Conservation (phyloP, 2,329 filamentous ascomycete genomes). For the Hypoxylon sp. region DNA sequence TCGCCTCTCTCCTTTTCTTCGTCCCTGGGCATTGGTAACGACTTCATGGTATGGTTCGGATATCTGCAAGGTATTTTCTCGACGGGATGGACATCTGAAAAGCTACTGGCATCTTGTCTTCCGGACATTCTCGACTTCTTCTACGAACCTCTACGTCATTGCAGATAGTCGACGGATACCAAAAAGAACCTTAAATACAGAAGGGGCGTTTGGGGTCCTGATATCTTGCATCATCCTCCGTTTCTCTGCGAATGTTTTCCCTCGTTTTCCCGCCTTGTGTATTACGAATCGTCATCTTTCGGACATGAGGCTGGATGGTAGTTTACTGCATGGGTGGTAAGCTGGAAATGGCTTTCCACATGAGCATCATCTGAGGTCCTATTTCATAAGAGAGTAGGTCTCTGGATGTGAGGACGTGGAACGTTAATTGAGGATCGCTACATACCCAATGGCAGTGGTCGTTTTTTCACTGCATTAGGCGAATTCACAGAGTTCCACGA, state of each 20-base stretch:
- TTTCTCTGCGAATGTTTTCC: conserved; percentile 56
- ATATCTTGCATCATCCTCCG: conserved; percentile 78
- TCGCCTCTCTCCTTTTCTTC: conserved; percentile 52
- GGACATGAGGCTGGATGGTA: conserved; percentile 44
- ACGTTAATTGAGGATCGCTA: conserved; percentile 70
- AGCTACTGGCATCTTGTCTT: conserved; percentile 46
- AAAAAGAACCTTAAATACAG: conserved; percentile 64
- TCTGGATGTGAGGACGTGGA: conserved; percentile 67
- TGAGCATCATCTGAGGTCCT: conserved; percentile 59
- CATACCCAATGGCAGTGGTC: conserved; percentile 64
- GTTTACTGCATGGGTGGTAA: conserved; percentile 64
- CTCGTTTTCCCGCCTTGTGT: conserved; percentile 54
- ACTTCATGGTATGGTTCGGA: conserved; percentile 64
- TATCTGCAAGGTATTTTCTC: conserved; percentile 63
- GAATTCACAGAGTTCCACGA: conserved; percentile 67
- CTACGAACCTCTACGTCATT: conserved; percentile 55
- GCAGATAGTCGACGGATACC: conserved; percentile 78
- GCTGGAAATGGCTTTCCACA: conserved; percentile 67
- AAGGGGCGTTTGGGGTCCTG: conserved; percentile 80
- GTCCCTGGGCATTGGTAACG: conserved; percentile 56
- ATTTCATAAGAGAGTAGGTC: conserved; percentile 33
- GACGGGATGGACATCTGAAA: conserved; percentile 60
- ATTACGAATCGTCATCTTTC: conserved; percentile 53
- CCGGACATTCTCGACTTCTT: conserved; percentile 48
- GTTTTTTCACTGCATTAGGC: conserved; percentile 64